Conservation (phyloP, 129 eudicot genomes). For the Chrysanthemum seticuspe region DNA sequence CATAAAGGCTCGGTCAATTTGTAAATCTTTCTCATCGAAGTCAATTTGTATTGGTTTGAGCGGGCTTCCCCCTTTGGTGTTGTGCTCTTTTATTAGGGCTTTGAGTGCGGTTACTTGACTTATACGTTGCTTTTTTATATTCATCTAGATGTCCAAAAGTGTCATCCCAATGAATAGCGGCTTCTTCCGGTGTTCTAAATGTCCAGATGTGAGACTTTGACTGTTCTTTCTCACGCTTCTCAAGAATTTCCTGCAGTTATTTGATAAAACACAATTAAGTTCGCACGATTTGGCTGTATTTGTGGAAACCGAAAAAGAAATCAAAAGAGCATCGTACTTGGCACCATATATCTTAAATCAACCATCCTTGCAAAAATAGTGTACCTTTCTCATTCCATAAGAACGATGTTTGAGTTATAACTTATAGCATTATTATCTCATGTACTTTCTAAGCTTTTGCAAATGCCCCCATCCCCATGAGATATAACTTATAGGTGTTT, state of each 20-base stretch:
- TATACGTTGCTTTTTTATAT: not conserved
- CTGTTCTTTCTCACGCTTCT: slow-evolving; percentile 61
- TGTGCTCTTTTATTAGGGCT: too few species aligned
- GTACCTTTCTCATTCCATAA: not conserved
- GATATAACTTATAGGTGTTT: not conserved
- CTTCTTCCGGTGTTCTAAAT: slow-evolving; percentile 72
- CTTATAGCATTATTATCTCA: not conserved
- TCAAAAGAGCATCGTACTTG: not conserved
- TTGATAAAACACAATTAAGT: not conserved
- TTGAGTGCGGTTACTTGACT: too few species aligned
- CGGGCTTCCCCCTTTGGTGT: too few species aligned
- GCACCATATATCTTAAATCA: not conserved
- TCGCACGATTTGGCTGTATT: too few species aligned
- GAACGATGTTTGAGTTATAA: not conserved
- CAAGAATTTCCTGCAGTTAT: slow-evolving; percentile 65
- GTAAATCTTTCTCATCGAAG: too few species aligned
- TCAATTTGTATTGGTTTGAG: too few species aligned
- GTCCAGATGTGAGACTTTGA: slow-evolving; percentile 61
- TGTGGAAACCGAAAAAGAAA: not conserved
- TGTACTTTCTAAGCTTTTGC: not conserved
- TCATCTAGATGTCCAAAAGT: slow-evolving; percentile 45
- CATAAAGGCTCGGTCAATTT: not conserved
- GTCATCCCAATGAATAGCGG: slow-evolving; percentile 46
- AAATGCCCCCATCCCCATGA: not conserved
- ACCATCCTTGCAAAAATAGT: not conserved